Evolutionary conservation across 495 filamentous ascomycete genomes (phyloP).

Genomic region (Neurospora tetraspora): DNA sequence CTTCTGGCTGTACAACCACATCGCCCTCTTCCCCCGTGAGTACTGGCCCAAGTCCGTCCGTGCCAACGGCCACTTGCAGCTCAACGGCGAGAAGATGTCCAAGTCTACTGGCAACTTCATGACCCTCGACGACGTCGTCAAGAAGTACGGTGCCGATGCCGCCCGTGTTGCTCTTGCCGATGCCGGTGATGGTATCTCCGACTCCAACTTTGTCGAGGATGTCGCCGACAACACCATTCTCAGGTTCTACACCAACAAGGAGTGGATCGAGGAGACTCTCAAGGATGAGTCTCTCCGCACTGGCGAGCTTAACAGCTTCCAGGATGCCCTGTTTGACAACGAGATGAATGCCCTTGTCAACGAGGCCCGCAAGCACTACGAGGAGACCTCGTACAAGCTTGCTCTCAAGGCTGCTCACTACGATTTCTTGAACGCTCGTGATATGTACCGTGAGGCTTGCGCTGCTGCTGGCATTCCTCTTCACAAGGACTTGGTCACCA

Average conservation of each 20-base stretch:
- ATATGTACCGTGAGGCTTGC: slow-evolving; percentile 79
- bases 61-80: slow-evolving; percentile 82
- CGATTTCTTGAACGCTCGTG: slow-evolving; percentile 76
- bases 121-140: slow-evolving; percentile 73
- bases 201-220: slow-evolving; percentile 95
- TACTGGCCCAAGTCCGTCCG: slow-evolving; percentile 81
- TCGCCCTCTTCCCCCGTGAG: slow-evolving; percentile 75
- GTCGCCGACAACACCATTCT: slow-evolving; percentile 88
- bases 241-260: slow-evolving; percentile 71
- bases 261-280: slow-evolving; percentile 83
- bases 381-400: slow-evolving; percentile 74
- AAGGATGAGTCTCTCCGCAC: slow-evolving; percentile 63
- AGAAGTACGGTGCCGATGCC: slow-evolving; percentile 92
- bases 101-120: slow-evolving; percentile 95
- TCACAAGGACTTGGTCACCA: slow-evolving; percentile 63
- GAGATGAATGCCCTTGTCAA: slow-evolving; percentile 78
- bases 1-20: slow-evolving; percentile 93
- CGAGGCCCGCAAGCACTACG: slow-evolving; percentile 68
- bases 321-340: slow-evolving; percentile 85
- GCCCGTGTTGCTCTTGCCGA: slow-evolving; percentile 87
- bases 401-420: slow-evolving; percentile 86
- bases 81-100: slow-evolving; percentile 96
- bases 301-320: slow-evolving; percentile 64
- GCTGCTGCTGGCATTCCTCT: slow-evolving; percentile 66
- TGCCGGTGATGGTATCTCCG: slow-evolving; percentile 86